These are phyloP conservation scores for Leucocoprinus birnbaumii DNA, from an alignment of 768 basidiomycete species.

Conservation along the genomic window DNA sequence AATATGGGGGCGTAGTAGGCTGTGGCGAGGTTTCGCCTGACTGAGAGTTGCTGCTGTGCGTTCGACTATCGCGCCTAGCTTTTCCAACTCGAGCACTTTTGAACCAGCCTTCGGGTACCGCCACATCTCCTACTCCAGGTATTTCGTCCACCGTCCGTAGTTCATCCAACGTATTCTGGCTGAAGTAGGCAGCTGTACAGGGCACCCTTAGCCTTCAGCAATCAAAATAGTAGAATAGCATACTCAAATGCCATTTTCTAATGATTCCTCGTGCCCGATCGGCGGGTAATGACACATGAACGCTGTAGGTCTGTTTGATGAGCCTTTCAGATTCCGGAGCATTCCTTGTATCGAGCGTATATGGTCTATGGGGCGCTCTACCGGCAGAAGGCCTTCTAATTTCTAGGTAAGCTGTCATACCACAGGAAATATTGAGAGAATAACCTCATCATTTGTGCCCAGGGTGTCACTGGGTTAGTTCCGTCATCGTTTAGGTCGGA, in stretches of 20 bases:
- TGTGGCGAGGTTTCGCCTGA: slow-evolving; percentile 24
- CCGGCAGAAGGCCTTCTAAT: slow-evolving; percentile 21
- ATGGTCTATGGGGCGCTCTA: slow-evolving; percentile 27
- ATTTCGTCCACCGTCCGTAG: slow-evolving; percentile 73
- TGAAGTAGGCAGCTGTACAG: slow-evolving; percentile 85
- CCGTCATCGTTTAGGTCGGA: slow-evolving; percentile 54
- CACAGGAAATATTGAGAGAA: slow-evolving; percentile 7
- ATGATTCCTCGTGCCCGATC: slow-evolving; percentile 49
- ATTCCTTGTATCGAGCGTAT: slow-evolving; percentile 33
- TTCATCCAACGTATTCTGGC: slow-evolving; percentile 68
- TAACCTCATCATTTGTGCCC: slow-evolving; percentile 74
- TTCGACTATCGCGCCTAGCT: slow-evolving; percentile 48
- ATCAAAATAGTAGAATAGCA: slow-evolving; percentile 30
- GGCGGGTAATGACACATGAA: slow-evolving; percentile 61
- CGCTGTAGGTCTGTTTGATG: slow-evolving; percentile 84
- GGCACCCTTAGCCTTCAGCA: too few relatives aligned
- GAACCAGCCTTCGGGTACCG: slow-evolving; percentile 77
- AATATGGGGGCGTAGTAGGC: slow-evolving; percentile 21
- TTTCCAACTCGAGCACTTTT: slow-evolving; percentile 74
- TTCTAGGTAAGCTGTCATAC: background rate
- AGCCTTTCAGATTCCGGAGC: slow-evolving; percentile 56
- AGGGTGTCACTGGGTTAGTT: slow-evolving; percentile 61
- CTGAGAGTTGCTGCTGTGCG: slow-evolving; percentile 29
- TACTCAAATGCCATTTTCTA: slow-evolving; percentile 85
- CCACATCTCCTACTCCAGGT: slow-evolving; percentile 59